Evolutionary conservation across 768 basidiomycete species (phyloP), one percentile per base, ranked within the genome.

Genomic region (Pleurotus giganteus): DNA sequence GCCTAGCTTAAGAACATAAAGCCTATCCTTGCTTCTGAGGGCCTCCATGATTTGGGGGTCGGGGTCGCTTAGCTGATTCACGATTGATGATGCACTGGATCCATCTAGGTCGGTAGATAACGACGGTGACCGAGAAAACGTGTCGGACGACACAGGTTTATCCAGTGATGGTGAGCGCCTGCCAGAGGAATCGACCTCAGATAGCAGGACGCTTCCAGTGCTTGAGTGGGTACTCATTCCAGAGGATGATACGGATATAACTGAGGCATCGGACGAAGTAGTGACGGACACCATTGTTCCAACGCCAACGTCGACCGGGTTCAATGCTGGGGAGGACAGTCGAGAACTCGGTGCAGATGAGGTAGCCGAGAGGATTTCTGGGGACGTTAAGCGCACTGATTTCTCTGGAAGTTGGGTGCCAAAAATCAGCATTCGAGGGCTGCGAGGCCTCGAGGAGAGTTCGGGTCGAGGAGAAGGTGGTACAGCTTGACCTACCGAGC

Each of bases 1-100:
- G 56, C 89, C 91, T n/a, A 94, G 80, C 75, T 89, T 92, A 63
- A 94, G 74, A 44, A 94, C 90, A 69, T 86, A 94, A 58, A 94
- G 78, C 65, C 91, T 80, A 70, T 94, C 91, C 74, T 94, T 94
- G 78, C 86, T 86, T 70, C 78, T 83, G 59, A 94, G 86, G 19
- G 92, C 91, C 68, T 94, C 91, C 63, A 93, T 64, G 62, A 94
- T 91, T 69, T 88, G 86, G 8, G 82, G 78, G 75, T 93, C 91
- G 59, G 85, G 81, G 57, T 89, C 89, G 45, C 57, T 24, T 44
- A 61, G 17, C 19, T 23, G 21, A 34, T 51, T 19, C 3, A 17
- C 9, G n/a, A n/a, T 41, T 19, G 49, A 51, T 36, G 49, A 51
- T 17, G 19, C 31, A 2, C 27, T 32, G 17, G 15, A 2, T 2